phyloP scores from a whole-genome alignment of 257 asterid species.

The Solanum neorickii region DNA sequence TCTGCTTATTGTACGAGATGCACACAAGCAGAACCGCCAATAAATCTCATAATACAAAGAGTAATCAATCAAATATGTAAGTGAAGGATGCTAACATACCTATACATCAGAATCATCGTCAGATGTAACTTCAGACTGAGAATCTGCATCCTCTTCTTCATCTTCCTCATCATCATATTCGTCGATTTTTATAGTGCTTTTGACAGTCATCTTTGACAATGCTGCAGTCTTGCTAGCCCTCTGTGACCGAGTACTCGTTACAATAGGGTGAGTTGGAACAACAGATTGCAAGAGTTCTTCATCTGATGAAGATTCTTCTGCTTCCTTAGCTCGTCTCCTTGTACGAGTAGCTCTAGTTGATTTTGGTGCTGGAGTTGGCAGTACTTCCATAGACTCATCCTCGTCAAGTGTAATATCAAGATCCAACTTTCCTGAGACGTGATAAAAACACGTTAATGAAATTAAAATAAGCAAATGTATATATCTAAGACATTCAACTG shows the following conservation, averaged over 20 bases:
- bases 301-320: slow-evolving; percentile 41
- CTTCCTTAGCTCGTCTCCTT: slow-evolving; percentile 44
- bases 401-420: slow-evolving; percentile 36
- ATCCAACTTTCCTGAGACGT: slow-evolving; percentile 43
- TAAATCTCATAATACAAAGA: not conserved
- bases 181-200: slow-evolving; percentile 24
- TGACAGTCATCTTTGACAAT: slow-evolving; percentile 48
- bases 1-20: slow-evolving; percentile 13
- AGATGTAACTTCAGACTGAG: slow-evolving; percentile 51
- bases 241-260: slow-evolving; percentile 48
- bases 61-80: not conserved
- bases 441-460: not conserved
- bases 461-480: not conserved
- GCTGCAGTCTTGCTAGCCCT: slow-evolving; percentile 95
- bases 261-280: slow-evolving; percentile 35
- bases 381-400: slow-evolving; percentile 30
- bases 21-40: slow-evolving; percentile 3
- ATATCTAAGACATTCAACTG: not conserved
- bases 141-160: slow-evolving; percentile 29
- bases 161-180: slow-evolving; percentile 38
- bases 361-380: slow-evolving; percentile 61
- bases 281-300: slow-evolving; percentile 50
- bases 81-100: not conserved
- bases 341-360: slow-evolving; percentile 33
- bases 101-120: slow-evolving; percentile 28